Evolutionary conservation across 345 rosid species (phyloP), one percentile per base, ranked within the genome.

Genomic region (Linum tenue): DNA sequence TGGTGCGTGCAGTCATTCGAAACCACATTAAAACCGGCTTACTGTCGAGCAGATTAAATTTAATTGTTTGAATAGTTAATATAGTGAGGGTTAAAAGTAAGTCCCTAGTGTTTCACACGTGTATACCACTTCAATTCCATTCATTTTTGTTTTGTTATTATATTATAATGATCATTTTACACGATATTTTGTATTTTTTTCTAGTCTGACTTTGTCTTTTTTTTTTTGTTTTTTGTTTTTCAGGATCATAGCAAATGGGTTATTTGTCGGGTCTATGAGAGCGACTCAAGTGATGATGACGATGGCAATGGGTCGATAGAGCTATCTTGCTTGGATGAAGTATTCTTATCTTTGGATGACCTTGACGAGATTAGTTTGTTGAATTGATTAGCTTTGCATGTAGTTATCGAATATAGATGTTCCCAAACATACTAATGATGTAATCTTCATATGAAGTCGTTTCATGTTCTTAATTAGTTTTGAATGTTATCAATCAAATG

Each of bases 281-380:
- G 81, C 37, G 73, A 61, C n/a, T 73, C 53, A 15, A 48, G 72
- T 36, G 83, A 76, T 4, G 87, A 77, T 5, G 80, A 73, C 0
- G 89, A 78, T 2, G 81, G 70, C 4, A 85, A 79, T 62, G 86
- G 83, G 64, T 48, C 53, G 12, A 66, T 77, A n/a, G 94, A 87
- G 64, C 90, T 92, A 10, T 92, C 98, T 17, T 87, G 97, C 70
- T 80, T 92, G 76, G 98, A 90, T 64, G 98, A 92, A 83, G 96
- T 92, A 16, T 92, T 92, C 71, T 70, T 92, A 70, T 89, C 98
- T 7, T 70, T 92, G 73, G 98, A 92, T 56, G 98, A 92, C 74
- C 82, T 89, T 36, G 98, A 92, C 62, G 98, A 92, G 79, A 89
- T 89, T 65, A 89, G 92, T 80, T 79, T 86, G 73, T 88, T 97